Percentiles rank a stretch among this genome's conserved stretches.
phyloP scores from a whole-genome alignment of 192 early-diverging fungal genomes.

The Coemansia pectinata region DNA sequence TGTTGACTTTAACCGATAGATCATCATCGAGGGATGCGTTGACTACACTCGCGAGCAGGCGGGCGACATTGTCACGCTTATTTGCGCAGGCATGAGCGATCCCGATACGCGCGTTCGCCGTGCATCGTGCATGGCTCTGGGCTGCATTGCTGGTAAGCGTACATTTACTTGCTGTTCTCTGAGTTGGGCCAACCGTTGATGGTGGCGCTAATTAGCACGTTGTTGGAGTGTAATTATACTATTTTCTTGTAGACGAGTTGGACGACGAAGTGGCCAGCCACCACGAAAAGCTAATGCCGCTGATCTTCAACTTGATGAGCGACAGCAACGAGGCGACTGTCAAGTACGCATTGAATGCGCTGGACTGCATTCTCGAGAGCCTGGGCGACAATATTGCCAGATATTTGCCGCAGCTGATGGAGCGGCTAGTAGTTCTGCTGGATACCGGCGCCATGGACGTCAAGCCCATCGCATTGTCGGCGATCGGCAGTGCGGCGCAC shows the following conservation, averaged over 20 bases:
- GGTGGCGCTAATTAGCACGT: neutral
- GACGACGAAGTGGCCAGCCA: constrained; percentile 75
- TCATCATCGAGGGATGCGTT: constrained; percentile 80
- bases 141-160: constrained; percentile 66
- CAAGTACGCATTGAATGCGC: constrained; percentile 77
- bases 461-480: constrained; percentile 76
- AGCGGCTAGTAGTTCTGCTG: constrained; percentile 74
- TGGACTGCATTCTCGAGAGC: constrained; percentile 89
- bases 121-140: constrained; percentile 86
- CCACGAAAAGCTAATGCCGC: constrained; percentile 79
- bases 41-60: constrained; percentile 80
- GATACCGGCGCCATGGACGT: constrained; percentile 69
- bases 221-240: neutral
- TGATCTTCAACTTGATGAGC: constrained; percentile 82
- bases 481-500: constrained; percentile 90
- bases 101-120: constrained; percentile 74
- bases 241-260: constrained; percentile 64
- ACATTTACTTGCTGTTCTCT: neutral
- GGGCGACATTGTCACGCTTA: constrained; percentile 74
- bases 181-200: neutral
- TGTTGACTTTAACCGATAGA: constrained; percentile 20
- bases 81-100: constrained; percentile 81
- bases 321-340: constrained; percentile 73
- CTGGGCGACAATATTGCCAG: constrained; percentile 75
- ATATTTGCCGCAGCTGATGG: constrained; percentile 82